These are phyloP conservation scores for Ganoderma meredithae DNA, from an alignment of 1,284 basidiomycete species.

Conservation along the genomic window DNA sequence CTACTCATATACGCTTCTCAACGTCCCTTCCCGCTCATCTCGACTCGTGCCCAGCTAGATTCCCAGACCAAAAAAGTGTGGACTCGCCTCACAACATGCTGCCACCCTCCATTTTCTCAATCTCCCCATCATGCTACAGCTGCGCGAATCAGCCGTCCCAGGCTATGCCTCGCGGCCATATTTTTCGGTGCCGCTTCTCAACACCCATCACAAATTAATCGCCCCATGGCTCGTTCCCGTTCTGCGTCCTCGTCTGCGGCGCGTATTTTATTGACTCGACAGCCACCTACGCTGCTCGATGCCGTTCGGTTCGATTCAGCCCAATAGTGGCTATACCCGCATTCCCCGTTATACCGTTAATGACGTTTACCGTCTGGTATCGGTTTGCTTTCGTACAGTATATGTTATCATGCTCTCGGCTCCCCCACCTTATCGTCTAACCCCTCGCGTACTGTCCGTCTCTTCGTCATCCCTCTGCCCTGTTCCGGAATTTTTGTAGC, in stretches of 20 bases:
- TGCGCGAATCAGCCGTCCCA: not conserved
- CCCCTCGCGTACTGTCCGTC: not conserved
- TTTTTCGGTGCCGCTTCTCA: constrained; percentile 28
- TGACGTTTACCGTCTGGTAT: constrained; percentile 14
- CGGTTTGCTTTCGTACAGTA: constrained; percentile 21
- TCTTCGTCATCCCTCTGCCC: constrained; percentile 28
- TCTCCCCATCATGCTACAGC: not conserved
- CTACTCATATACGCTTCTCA: not conserved
- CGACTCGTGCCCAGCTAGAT: not conserved
- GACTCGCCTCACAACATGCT: constrained; percentile 11
- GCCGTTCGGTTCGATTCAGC: constrained; percentile 29
- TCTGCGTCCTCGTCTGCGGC: constrained; percentile 17
- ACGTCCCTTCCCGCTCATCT: constrained; percentile 8
- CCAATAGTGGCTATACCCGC: constrained; percentile 3
- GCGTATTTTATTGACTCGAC: constrained; percentile 33
- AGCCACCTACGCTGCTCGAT: constrained; percentile 23
- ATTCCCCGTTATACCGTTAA: constrained; percentile 17
- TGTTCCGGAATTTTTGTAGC: constrained; percentile 11
- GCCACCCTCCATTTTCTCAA: not conserved
- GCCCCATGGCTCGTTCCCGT: constrained; percentile 11
- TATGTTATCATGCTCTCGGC: constrained; percentile 14
- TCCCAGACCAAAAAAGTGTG: constrained; percentile 21
- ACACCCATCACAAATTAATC: constrained; percentile 1
- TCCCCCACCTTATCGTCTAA: constrained; percentile 10
- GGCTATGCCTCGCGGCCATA: constrained; percentile 24